Conservation (phyloP, 2,329 filamentous ascomycete species). For the Exophiala sideris region DNA sequence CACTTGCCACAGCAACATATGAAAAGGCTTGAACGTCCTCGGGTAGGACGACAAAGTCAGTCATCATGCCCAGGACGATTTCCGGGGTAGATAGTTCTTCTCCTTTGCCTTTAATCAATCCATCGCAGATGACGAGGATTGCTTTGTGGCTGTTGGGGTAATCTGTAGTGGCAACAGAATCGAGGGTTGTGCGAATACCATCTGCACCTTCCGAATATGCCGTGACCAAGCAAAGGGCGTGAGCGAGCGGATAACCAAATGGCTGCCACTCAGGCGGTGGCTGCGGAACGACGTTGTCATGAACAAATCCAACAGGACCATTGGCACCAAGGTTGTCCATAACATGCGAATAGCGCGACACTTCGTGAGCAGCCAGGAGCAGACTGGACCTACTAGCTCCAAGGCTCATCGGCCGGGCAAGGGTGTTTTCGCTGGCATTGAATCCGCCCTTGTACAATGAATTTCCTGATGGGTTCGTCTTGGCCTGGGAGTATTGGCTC, state of each 20-base stretch:
- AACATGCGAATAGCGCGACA: conserved; percentile 50
- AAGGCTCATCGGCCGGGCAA: conserved; percentile 48
- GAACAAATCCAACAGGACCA: conserved; percentile 90
- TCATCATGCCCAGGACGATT: conserved; percentile 89
- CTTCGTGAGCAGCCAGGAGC: conserved; percentile 52
- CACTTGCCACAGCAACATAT: conserved; percentile 93
- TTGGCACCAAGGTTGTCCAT: conserved; percentile 64
- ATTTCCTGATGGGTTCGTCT: conserved; percentile 59
- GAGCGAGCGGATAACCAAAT: conserved; percentile 90
- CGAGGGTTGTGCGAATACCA: conserved; percentile 86
- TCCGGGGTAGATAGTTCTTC: conserved; percentile 85
- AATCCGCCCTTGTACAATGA: conserved; percentile 64
- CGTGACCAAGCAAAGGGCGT: conserved; percentile 90
- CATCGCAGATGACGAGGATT: conserved; percentile 93
- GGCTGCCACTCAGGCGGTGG: conserved; percentile 96
- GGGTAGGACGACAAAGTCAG: conserved; percentile 73
- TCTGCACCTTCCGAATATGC: conserved; percentile 95
- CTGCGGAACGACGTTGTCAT: conserved; percentile 92
- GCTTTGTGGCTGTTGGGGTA: conserved; percentile 99
- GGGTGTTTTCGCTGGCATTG: conserved; percentile 56
- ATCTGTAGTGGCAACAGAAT: conserved; percentile 95
- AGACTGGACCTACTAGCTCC: conserved; percentile 55
- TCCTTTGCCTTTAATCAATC: conserved; percentile 93
- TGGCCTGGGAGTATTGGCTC: conserved; percentile 74
- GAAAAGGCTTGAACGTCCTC: conserved; percentile 87